Evolutionary conservation across 1,284 basidiomycete species (phyloP).

Genomic region (Schizophyllum commune): DNA sequence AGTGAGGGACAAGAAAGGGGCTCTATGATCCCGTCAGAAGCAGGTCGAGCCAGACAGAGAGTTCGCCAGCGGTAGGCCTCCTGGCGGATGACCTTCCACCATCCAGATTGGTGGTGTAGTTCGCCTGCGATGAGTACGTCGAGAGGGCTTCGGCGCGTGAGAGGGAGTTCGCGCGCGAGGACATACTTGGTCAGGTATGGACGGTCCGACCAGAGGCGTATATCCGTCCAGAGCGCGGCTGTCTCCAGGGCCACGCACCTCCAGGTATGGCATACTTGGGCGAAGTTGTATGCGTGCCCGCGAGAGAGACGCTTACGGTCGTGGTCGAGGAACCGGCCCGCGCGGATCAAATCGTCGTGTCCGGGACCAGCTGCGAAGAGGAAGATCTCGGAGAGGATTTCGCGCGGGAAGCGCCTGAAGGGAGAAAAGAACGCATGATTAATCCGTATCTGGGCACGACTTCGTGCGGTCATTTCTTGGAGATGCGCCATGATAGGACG

Average conservation of each 20-base stretch:
- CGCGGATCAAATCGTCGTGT: not conserved
- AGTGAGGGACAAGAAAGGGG: not conserved
- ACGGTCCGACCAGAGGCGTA: not conserved
- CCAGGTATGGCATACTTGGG: not conserved
- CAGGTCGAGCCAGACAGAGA: not conserved
- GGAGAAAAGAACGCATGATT: not conserved
- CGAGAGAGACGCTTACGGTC: too few species aligned
- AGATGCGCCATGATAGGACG: not conserved
- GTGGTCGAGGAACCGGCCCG: not conserved
- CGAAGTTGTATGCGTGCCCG: not conserved
- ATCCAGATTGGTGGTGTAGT: not conserved
- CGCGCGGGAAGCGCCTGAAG: not conserved
- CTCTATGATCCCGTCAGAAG: not conserved
- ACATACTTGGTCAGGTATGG: too few species aligned
- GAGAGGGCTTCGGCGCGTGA: not conserved
- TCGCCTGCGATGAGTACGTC: not conserved
- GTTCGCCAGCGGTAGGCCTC: not conserved
- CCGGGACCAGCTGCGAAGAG: not conserved
- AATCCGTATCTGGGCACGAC: not conserved
- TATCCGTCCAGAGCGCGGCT: not conserved
- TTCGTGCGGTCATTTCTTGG: not conserved
- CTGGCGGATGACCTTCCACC: not conserved
- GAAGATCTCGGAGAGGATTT: not conserved
- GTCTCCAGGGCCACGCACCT: not conserved
- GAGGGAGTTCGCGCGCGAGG: not conserved